phyloP scores from a whole-genome alignment of 441 rosid genomes.

The Metrosideros polymorpha region DNA sequence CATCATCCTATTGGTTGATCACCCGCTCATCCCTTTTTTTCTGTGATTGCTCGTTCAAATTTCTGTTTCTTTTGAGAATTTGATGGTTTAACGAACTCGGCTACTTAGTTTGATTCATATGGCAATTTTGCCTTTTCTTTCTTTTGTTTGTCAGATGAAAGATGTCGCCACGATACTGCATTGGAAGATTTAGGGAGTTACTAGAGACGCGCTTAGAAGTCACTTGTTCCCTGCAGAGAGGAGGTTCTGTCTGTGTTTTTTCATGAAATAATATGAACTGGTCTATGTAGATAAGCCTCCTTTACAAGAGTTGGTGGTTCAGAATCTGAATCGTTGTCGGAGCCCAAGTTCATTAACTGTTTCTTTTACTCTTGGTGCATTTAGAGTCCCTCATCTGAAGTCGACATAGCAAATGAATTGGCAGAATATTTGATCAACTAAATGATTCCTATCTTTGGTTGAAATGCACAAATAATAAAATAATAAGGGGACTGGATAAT shows the following conservation, averaged over 20 bases:
- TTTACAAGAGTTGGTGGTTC: neutral
- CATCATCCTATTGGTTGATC: neutral
- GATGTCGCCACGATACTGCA: slow-evolving; percentile 75
- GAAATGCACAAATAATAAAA: neutral
- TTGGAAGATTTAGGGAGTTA: slow-evolving; percentile 79
- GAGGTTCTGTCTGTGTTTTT: slow-evolving; percentile 14
- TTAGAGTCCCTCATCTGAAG: neutral
- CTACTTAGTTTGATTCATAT: slow-evolving; percentile 22
- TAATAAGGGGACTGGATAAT: neutral
- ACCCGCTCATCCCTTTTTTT: neutral
- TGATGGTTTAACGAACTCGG: neutral
- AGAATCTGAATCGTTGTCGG: neutral
- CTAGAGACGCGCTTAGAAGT: slow-evolving; percentile 28
- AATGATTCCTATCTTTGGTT: neutral
- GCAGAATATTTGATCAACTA: neutral
- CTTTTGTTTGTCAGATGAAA: slow-evolving; percentile 40
- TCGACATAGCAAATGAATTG: neutral
- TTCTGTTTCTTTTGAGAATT: neutral
- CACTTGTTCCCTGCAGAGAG: slow-evolving; percentile 25
- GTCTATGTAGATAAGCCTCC: neutral
- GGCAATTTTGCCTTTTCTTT: slow-evolving; percentile 8
- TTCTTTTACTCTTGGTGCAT: neutral
- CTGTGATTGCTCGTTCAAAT: neutral
- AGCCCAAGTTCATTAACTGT: neutral
- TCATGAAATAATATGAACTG: neutral